Evolutionary conservation across 2,329 filamentous ascomycete species (phyloP), one percentile per base, ranked within the genome.

Genomic region (Alternaria rosae): DNA sequence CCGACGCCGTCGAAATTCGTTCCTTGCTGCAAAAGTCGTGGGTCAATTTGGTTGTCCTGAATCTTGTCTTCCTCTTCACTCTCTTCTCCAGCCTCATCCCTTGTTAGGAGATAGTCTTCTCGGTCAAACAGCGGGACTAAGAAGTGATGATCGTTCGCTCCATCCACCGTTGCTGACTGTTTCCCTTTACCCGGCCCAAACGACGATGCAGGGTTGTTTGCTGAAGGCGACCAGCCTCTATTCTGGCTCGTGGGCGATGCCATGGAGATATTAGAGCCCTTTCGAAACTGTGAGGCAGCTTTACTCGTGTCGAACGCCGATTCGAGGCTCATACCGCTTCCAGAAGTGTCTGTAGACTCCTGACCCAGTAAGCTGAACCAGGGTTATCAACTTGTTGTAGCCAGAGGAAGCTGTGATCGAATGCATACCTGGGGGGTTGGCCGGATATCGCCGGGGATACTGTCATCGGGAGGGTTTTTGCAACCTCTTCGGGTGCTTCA

Each of bases 401-500:
- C 53, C 35, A 62, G 56, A 52, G 50, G 47, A 50, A 44, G 30
- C 12, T 45, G 38, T 47, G 50, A 25, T 21, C 25, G 32, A 60
- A 44, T 56, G 41, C 62, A 51, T 69, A 72, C 70, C 66, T 72
- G 43, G 68, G 59, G 23, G 69, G 62, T 4, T 57, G 65, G 48
- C 60, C 51, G 54, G 54, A 41, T 43, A 38, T 20, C 21, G 61
- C 52, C 41, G 47, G 51, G 8, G 61, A 63, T 38, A 58, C 20
- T 41, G 56, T 48, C 17, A 67, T 32, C 13, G 70, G 62, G 23
- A 72, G 54, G n/a, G 62, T 62, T 25, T 61, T 70, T 11, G 68
- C 66, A 13, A 72, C 61, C n/a, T 67, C 62, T 38, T 71, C 66
- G 5, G 70, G 57, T 10, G 68, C 59, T 42, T 71, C 65, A 41